These are phyloP conservation scores for Pythium diclinum DNA, from an alignment of 352 stramenopile genomes.

Conservation along the genomic window DNA sequence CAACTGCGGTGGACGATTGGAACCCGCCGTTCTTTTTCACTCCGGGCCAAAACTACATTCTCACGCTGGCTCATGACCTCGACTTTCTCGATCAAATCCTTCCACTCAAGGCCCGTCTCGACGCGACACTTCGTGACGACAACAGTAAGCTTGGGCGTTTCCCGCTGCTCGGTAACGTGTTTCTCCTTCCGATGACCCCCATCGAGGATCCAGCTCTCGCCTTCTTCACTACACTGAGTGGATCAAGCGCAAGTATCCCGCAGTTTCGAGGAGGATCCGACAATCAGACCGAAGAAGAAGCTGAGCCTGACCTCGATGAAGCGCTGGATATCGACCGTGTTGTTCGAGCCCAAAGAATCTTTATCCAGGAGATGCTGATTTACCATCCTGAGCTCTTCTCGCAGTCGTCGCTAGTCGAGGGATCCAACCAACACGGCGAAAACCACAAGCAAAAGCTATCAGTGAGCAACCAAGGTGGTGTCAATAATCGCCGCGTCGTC, in stretches of 20 bases:
- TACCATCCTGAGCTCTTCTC: conserved; percentile 44
- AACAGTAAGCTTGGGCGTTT: conserved; percentile 29
- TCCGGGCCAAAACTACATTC: conserved; percentile 64
- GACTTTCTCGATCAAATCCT: conserved; percentile 63
- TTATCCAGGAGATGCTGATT: conserved; percentile 64
- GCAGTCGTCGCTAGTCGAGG: background rate
- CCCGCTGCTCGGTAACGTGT: conserved; percentile 65
- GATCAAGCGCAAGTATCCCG: conserved; percentile 14
- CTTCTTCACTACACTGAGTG: conserved; percentile 31
- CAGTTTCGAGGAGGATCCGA: conserved; percentile 14
- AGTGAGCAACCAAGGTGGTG: background rate
- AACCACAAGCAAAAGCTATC: background rate
- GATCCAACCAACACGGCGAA: conserved; percentile 7
- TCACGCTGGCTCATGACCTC: conserved; percentile 69
- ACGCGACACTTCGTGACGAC: conserved; percentile 9
- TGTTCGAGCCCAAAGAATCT: conserved; percentile 45
- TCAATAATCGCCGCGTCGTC: conserved; percentile 30
- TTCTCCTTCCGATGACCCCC: conserved; percentile 59
- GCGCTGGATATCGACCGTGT: conserved; percentile 47
- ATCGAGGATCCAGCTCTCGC: conserved; percentile 59
- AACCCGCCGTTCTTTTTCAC: conserved; percentile 63
- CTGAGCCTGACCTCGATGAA: conserved; percentile 28
- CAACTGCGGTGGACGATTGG: conserved; percentile 40
- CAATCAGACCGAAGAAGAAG: conserved; percentile 23
- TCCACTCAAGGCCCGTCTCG: conserved; percentile 47